phyloP scores from a whole-genome alignment of 495 filamentous ascomycete species.

The Stereocaulon alpinum region DNA sequence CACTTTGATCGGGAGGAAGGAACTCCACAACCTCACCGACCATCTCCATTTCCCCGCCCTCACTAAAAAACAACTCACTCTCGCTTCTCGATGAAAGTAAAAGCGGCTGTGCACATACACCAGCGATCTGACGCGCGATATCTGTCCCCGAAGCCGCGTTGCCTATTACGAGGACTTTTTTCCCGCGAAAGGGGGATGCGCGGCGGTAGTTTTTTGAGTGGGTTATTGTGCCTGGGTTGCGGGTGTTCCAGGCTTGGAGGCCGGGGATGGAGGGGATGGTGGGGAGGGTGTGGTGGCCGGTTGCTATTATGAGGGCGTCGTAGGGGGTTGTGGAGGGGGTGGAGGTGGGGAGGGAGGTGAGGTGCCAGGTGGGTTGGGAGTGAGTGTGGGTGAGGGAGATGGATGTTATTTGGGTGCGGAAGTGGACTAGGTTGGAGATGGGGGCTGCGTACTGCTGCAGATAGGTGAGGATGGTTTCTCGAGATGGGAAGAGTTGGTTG shows the following conservation, averaged over 20 bases:
- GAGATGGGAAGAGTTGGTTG: conserved; percentile 60
- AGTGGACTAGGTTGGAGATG: conserved; percentile 44
- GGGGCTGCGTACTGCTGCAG: conserved; percentile 67
- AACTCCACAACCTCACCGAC: conserved; percentile 52
- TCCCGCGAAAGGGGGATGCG: conserved; percentile 45
- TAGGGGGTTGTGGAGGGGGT: conserved; percentile 30
- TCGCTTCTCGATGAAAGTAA: conserved; percentile 35
- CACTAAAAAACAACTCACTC: too few species aligned
- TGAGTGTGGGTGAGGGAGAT: conserved; percentile 27
- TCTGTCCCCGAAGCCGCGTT: conserved; percentile 72
- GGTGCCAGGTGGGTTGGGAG: conserved; percentile 34
- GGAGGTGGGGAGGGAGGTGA: conserved; percentile 33
- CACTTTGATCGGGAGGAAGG: conserved; percentile 30
- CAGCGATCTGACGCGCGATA: conserved; percentile 63
- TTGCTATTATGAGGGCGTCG: conserved; percentile 78
- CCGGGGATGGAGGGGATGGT: conserved; percentile 58
- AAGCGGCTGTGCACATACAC: conserved; percentile 39
- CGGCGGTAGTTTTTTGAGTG: conserved; percentile 76
- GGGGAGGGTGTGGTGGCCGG: conserved; percentile 67
- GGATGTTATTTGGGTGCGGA: conserved; percentile 48
- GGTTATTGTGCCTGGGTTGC: conserved; percentile 53
- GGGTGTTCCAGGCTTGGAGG: conserved; percentile 43
- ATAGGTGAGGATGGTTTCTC: conserved; percentile 59
- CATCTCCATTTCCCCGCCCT: conserved; percentile 33
- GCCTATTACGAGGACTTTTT: conserved; percentile 69